A percentile compares a stretch with the other conserved stretches of the same genome.
phyloP scores from a whole-genome alignment of 1,284 basidiomycete genomes.

The Ceratobasidium sp. region DNA sequence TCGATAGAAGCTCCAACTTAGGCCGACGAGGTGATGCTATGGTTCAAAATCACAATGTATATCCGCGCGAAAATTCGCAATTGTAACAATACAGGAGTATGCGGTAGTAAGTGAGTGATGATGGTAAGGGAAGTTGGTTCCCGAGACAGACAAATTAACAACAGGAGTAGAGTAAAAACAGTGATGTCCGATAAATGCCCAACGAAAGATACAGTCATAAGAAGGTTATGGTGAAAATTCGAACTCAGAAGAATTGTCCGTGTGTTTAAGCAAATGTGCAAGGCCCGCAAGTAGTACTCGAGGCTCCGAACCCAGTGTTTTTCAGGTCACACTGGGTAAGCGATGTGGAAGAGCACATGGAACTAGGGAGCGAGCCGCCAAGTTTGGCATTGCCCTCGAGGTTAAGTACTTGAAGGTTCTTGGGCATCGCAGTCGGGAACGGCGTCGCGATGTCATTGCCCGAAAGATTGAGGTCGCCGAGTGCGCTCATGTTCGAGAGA shows the following conservation, averaged over 20 bases:
- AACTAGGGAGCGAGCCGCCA: constrained; percentile 48
- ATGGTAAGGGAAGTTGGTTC: neutral
- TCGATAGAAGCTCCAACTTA: too few relatives aligned
- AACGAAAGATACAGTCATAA: constrained; percentile 3
- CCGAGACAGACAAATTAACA: neutral
- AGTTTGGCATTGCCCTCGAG: constrained; percentile 52
- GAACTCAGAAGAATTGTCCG: neutral
- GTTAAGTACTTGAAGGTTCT: constrained; percentile 51
- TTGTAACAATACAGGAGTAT: constrained; percentile 22
- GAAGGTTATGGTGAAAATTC: constrained; percentile 5
- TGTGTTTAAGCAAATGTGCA: constrained; percentile 39
- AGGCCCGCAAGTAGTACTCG: constrained; percentile 43
- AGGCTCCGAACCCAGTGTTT: constrained; percentile 44
- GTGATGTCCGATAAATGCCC: constrained; percentile 15
- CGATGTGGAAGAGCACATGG: constrained; percentile 44
- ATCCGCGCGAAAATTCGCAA: neutral
- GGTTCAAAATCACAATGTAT: constrained; percentile 1
- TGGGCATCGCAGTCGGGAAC: constrained; percentile 51
- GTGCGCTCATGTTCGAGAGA: constrained; percentile 49
- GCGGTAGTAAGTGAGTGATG: neutral
- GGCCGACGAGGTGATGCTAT: neutral
- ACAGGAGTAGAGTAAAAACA: neutral
- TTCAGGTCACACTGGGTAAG: constrained; percentile 47
- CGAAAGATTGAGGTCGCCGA: constrained; percentile 53
- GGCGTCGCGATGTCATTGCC: constrained; percentile 53